Evolutionary conservation across 768 basidiomycete species (phyloP), one percentile per base, ranked within the genome.

Genomic region (Sarcomyxa edulis): DNA sequence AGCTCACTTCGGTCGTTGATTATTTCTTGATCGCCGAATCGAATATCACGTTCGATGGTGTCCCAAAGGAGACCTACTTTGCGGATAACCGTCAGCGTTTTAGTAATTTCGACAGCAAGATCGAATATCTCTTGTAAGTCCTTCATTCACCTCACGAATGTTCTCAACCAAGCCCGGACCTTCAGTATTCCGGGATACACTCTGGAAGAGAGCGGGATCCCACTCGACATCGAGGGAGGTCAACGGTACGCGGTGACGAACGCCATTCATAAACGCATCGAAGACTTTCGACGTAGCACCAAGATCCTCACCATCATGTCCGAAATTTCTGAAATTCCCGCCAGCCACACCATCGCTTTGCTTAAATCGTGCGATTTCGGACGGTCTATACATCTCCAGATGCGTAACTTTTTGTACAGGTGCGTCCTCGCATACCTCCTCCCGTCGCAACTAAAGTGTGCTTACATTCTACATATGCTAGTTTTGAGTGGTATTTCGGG

Each of bases 281-380:
- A 46, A 32, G 46, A 47, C 15, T 58, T 61, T 19, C 43, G 61
- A 23, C 33, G 53, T 5, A 36, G 54, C 10, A 61, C 60, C 15
- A 48, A 61, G 29, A 53, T 60, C n/a, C 59, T 80, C 27, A 71
- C 80, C 26, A 54, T 81, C 39, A 77, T 81, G 70, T 72, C 74
- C 6, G 78, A 81, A 51, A 54, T 79, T 9, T 79, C 81, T 49
- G 81, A 83, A 54, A 68, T 83, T 29, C 78, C 78, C 4, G 64
- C 72, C 1, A 55, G 58, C 7, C 68, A 74, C 41, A 73, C 79
- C 18, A 50, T 79, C 11, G 51, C 59, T 25, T 63, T 83, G 4
- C 60, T 81, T 30, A 67, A 66, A 49, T 54, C 59, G 24, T 83
- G 77, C 52, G 69, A 72, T 35, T 77, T 72, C 46, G 71, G 71